A percentile compares a stretch with the other conserved stretches of the same genome.
Evolutionary conservation across 345 rosid species (phyloP).

Genomic region (Melastoma malabathricum): DNA sequence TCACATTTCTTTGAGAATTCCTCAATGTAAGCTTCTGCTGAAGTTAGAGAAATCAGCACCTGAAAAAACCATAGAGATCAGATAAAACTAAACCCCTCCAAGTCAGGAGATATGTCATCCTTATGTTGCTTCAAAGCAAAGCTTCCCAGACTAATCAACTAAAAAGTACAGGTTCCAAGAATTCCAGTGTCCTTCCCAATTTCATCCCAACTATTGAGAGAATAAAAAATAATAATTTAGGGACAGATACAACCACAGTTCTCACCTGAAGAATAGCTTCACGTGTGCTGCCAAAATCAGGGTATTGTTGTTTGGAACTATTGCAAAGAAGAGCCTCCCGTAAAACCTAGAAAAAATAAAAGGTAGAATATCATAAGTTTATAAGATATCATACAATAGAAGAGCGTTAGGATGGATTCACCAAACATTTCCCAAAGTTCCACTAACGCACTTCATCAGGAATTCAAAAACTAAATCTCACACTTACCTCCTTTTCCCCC

Average conservation of each 20-base stretch:
- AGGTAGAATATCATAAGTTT: slow-evolving; percentile 7
- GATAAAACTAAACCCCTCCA: too few species aligned
- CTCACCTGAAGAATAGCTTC: slow-evolving; percentile 72
- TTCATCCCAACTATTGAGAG: not conserved
- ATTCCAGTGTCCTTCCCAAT: not conserved
- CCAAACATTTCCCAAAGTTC: slow-evolving; percentile 1
- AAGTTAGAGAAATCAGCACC: slow-evolving; percentile 58
- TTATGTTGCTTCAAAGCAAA: too few species aligned
- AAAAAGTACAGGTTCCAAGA: too few species aligned
- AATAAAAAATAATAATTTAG: too few species aligned
- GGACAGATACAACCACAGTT: not conserved
- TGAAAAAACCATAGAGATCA: slow-evolving; percentile 11
- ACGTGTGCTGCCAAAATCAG: slow-evolving; percentile 51
- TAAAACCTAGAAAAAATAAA: slow-evolving; percentile 29
- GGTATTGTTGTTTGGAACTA: slow-evolving; percentile 26
- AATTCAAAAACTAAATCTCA: not conserved
- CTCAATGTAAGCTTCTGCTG: slow-evolving; percentile 53
- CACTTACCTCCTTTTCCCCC: slow-evolving; percentile 51
- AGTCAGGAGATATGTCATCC: too few species aligned
- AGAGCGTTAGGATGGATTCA: not conserved
- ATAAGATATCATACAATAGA: too few species aligned
- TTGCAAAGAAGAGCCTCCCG: slow-evolving; percentile 40
- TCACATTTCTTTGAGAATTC: slow-evolving; percentile 36
- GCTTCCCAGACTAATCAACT: too few species aligned
- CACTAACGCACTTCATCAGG: not conserved